Conservation (phyloP, 768 basidiomycete genomes). For the Termitomyces sp. region DNA sequence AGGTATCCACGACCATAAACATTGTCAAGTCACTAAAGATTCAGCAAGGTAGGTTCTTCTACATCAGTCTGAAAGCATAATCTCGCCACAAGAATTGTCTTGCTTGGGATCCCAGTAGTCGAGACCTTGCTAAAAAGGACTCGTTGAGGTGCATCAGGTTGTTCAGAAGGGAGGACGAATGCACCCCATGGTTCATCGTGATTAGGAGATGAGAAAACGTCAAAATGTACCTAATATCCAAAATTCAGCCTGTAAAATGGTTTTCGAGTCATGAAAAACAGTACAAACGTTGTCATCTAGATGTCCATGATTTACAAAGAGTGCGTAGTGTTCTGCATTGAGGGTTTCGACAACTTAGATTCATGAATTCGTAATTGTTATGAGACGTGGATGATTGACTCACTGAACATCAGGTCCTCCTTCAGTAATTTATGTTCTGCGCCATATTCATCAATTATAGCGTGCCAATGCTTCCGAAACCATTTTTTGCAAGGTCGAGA, state of each 20-base stretch:
- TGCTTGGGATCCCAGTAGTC: background rate
- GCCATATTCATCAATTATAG: conserved; percentile 4
- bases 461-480: conserved; percentile 2
- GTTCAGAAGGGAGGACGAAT: background rate
- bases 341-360: conserved; percentile 10
- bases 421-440: conserved; percentile 1
- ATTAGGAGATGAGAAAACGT: background rate
- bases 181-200: conserved; percentile 1
- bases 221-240: conserved; percentile 4
- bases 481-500: conserved; percentile 2
- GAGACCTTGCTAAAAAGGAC: conserved; percentile 1
- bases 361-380: background rate
- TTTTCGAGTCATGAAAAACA: background rate
- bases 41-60: conserved; percentile 6
- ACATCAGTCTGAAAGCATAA: conserved; percentile 8
- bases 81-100: conserved; percentile 7
- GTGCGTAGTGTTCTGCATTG: conserved; percentile 3
- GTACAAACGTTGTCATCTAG: background rate
- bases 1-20: too few relatives aligned
- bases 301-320: conserved; percentile 10
- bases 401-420: conserved; percentile 6
- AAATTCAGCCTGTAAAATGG: background rate
- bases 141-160: background rate
- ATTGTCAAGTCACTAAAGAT: background rate
- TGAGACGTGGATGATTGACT: background rate